Evolutionary conservation across 495 filamentous ascomycete species (phyloP).

Genomic region (Bathelium albidoporum): DNA sequence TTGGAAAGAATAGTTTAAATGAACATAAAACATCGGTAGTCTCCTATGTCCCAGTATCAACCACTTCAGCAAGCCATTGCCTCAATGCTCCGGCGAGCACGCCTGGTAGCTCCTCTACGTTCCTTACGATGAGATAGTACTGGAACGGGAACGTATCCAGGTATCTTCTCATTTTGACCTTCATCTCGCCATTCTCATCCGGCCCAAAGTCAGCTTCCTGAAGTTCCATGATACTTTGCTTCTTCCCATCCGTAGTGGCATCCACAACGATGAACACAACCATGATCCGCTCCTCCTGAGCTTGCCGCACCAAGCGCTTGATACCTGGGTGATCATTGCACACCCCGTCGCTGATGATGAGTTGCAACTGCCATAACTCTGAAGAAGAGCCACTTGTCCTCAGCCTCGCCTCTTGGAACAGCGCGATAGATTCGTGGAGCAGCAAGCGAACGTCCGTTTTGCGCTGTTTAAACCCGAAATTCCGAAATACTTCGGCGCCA

Average conservation of each 20-base stretch:
- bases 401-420: conserved; percentile 67
- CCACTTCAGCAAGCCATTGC: conserved; percentile 95
- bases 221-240: conserved; percentile 64
- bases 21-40: not conserved
- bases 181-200: conserved; percentile 50
- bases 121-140: conserved; percentile 88
- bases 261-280: conserved; percentile 96
- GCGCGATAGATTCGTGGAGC: conserved; percentile 60
- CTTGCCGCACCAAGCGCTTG: conserved; percentile 67
- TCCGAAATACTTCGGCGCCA: conserved; percentile 67
- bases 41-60: conserved; percentile 28
- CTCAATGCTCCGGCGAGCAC: conserved; percentile 80
- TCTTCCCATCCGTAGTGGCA: conserved; percentile 41
- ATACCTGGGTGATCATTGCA: conserved; percentile 84
- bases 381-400: conserved; percentile 48
- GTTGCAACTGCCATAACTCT: conserved; percentile 91
- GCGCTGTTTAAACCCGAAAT: conserved; percentile 76
- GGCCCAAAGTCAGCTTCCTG: conserved; percentile 67
- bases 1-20: too few relatives aligned
- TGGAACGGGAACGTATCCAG: conserved; percentile 91
- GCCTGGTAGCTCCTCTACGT: conserved; percentile 80
- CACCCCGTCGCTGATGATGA: conserved; percentile 88
- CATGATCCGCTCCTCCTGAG: conserved; percentile 91
- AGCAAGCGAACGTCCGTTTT: conserved; percentile 76
- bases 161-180: conserved; percentile 69